Conservation (phyloP, 106 monocot species). For the Xerophyta viscosa region DNA sequence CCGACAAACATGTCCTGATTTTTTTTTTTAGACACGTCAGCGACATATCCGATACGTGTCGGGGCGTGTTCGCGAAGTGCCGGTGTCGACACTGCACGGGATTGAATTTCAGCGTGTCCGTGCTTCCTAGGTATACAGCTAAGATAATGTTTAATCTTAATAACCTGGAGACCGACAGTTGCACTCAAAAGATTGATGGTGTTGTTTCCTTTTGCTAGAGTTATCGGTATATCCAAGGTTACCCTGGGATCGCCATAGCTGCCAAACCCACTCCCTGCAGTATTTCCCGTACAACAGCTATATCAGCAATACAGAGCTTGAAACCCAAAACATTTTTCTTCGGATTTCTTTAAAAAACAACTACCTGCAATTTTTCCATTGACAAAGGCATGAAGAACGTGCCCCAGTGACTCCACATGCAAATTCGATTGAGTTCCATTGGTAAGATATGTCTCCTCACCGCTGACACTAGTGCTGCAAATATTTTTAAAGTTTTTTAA, state of each 20-base stretch:
- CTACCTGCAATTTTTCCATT: constrained; percentile 69
- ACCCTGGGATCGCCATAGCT: constrained; percentile 31
- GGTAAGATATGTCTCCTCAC: constrained; percentile 64
- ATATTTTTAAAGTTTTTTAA: no score
- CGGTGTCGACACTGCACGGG: no score
- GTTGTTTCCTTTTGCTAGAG: constrained; percentile 58
- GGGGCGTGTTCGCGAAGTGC: no score
- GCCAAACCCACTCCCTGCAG: constrained; percentile 58
- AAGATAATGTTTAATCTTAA: no score
- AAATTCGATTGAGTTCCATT: constrained; percentile 56
- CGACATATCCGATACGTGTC: no score
- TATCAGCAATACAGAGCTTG: background rate
- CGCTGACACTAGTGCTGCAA: constrained; percentile 49
- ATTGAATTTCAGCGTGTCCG: no score
- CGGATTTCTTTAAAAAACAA: constrained; percentile 1
- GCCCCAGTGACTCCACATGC: constrained; percentile 85
- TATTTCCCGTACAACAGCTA: constrained; percentile 3
- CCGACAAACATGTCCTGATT: no score
- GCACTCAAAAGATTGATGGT: constrained; percentile 88
- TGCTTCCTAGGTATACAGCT: no score
- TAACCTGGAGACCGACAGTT: constrained; percentile 93
- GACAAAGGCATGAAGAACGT: constrained; percentile 82
- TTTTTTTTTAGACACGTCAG: no score
- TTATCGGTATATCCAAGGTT: constrained; percentile 38
- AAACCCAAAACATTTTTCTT: no score